A percentile compares a stretch with the other conserved stretches of the same genome.
Conservation (phyloP, 495 filamentous ascomycete genomes). For the Penicillium angulare region DNA sequence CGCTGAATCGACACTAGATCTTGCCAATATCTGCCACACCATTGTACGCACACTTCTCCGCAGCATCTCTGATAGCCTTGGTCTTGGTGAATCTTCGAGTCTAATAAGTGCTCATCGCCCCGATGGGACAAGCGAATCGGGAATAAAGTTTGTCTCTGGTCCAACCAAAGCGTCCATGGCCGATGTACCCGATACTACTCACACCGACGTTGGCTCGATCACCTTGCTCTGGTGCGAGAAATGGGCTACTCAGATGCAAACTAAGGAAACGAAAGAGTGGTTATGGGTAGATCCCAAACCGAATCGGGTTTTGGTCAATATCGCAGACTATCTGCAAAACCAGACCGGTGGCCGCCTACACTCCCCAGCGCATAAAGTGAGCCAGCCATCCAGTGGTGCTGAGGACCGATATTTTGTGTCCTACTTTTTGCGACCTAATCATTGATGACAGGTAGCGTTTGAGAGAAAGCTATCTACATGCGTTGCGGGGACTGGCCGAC, state of each 20-base stretch:
- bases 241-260: conserved; percentile 19
- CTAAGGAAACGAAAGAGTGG: conserved; percentile 13
- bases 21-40: conserved; percentile 10
- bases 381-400: conserved; percentile 23
- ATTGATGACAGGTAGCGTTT: too few relatives aligned
- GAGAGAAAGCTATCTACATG: too few relatives aligned
- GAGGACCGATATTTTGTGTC: conserved; percentile 26
- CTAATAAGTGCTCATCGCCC: conserved; percentile 9
- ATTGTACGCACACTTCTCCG: conserved; percentile 6
- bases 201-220: conserved; percentile 16
- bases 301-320: conserved; percentile 25
- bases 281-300: conserved; percentile 16
- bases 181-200: conserved; percentile 16
- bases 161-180: conserved; percentile 5
- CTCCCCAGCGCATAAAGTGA: conserved; percentile 27
- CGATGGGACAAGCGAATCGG: conserved; percentile 6
- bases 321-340: conserved; percentile 26
- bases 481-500: too few relatives aligned
- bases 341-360: conserved; percentile 21
- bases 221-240: conserved; percentile 22
- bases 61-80: conserved; percentile 8
- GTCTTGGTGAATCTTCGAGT: too few relatives aligned
- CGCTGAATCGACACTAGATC: neutral
- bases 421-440: conserved; percentile 33
- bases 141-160: conserved; percentile 12